Evolutionary conservation across 2,329 filamentous ascomycete species (phyloP), one percentile per base, ranked within the genome.

Genomic region (Claviceps quebecensis): DNA sequence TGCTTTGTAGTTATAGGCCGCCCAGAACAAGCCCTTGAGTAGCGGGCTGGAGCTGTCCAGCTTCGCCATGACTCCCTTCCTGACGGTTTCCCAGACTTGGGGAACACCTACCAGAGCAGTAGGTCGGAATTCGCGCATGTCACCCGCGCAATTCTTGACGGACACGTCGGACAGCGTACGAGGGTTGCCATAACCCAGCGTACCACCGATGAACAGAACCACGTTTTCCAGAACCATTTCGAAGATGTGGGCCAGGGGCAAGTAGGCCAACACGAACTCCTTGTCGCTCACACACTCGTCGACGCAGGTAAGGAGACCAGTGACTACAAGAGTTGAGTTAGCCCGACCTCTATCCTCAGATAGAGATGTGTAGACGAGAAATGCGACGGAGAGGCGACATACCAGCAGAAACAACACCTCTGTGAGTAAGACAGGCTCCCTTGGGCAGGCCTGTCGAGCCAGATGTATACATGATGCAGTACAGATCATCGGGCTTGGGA

Each of bases 211-310:
- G 70, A 83, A 93, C 55, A 98, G 69, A 53, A 86, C 87, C 7
- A 91, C 74, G 66, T 95, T 96, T 70, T 98, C 93, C 58, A 98
- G 87, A 53, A 91, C 86, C 68, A 95, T 93, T 68, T 98, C 93
- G 61, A 98, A 82, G 61, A 97, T 97, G 65, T 98, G 93, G 2
- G 93, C 90, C 50, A 95, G 82, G 1, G 93, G 93, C 14, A 98
- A 80, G 67, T 97, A 98, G 22, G 90, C 88, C 45, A 98, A 77
- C 44, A 97, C 75, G 45, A 78, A 78, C 59, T 98, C 93, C 45
- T 77, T 80, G 53, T 84, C 81, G 54, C 83, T 84, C 48, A 97
- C 79, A 61, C 84, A 84, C 53, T 84, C 81, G 22, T 86, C 86
- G 47, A 97, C 82, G 55, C 87, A 82, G 43, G 78, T 77, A 62